These are phyloP conservation scores for Dalbergia oliveri DNA, from an alignment of 306 rosid species.

Conservation along the genomic window DNA sequence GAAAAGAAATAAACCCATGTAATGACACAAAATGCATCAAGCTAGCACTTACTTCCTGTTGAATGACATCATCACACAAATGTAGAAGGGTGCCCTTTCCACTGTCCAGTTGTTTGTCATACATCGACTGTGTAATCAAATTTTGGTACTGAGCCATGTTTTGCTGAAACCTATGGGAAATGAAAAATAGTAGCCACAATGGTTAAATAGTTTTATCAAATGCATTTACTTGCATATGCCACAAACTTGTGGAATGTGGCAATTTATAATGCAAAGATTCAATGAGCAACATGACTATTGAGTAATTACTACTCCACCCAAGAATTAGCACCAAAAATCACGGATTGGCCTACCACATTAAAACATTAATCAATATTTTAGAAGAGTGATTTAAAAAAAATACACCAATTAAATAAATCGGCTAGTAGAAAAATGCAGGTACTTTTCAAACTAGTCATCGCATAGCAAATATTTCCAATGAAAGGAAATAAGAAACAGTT, in stretches of 20 bases:
- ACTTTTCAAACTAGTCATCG: conserved; percentile 17
- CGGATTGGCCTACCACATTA: not conserved
- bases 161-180: conserved; percentile 77
- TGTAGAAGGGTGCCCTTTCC: conserved; percentile 99
- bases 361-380: not conserved
- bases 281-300: conserved; percentile 20
- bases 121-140: conserved; percentile 96
- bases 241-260: conserved; percentile 10
- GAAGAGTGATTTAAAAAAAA: not conserved
- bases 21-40: conserved; percentile 30
- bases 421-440: not conserved
- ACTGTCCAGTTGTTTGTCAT: conserved; percentile 95
- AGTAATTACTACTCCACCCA: conserved; percentile 15
- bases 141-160: conserved; percentile 89
- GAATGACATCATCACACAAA: conserved; percentile 98
- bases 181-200: conserved; percentile 31
- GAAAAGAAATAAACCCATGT: not conserved
- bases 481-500: not conserved
- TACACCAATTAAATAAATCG: conserved; percentile 2
- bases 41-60: conserved; percentile 83
- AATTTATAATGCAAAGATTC: conserved; percentile 27
- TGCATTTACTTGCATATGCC: conserved; percentile 27
- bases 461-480: not conserved
- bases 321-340: not conserved
- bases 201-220: conserved; percentile 23